These are phyloP conservation scores for Ophiostoma novo-ulmi DNA, from an alignment of 2,329 filamentous ascomycete species.

Conservation along the genomic window DNA sequence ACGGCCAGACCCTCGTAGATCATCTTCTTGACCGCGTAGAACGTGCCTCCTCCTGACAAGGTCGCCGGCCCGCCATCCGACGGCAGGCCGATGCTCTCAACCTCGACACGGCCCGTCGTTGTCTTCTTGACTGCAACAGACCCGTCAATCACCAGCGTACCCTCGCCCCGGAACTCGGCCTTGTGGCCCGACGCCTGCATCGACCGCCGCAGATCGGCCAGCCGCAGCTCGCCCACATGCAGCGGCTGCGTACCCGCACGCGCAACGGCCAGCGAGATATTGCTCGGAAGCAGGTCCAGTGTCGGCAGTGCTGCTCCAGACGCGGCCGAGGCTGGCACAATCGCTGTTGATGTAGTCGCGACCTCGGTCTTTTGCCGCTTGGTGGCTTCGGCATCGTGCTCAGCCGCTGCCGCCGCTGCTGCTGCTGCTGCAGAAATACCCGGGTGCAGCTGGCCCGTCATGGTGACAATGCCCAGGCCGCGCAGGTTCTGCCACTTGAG, in stretches of 20 bases:
- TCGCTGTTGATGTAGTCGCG: not conserved
- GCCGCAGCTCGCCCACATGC: slow-evolving; percentile 85
- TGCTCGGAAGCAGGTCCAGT: slow-evolving; percentile 50
- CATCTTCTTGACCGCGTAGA: slow-evolving; percentile 80
- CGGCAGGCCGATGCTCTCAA: slow-evolving; percentile 67
- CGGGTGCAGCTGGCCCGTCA: slow-evolving; percentile 64
- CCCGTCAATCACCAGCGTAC: slow-evolving; percentile 83
- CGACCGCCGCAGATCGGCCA: slow-evolving; percentile 79
- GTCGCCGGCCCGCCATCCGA: slow-evolving; percentile 39
- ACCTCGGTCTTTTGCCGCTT: slow-evolving; percentile 46
- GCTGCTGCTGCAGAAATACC: slow-evolving; percentile 32
- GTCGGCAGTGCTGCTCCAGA: slow-evolving; percentile 39
- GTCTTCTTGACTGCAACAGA: slow-evolving; percentile 85
- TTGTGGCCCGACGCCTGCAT: slow-evolving; percentile 78
- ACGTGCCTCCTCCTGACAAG: slow-evolving; percentile 57
- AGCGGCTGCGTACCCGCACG: slow-evolving; percentile 77
- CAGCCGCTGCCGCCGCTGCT: slow-evolving; percentile 31
- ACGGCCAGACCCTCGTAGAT: slow-evolving; percentile 94
- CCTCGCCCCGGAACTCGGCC: slow-evolving; percentile 90
- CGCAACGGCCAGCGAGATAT: slow-evolving; percentile 44
- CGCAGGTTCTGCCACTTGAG: slow-evolving; percentile 93
- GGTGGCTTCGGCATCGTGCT: slow-evolving; percentile 40
- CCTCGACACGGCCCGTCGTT: slow-evolving; percentile 77
- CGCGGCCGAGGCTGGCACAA: slow-evolving; percentile 23
- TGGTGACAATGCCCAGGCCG: slow-evolving; percentile 83